phyloP scores from a whole-genome alignment of 106 monocot species.

The Cymbidium sinense region DNA sequence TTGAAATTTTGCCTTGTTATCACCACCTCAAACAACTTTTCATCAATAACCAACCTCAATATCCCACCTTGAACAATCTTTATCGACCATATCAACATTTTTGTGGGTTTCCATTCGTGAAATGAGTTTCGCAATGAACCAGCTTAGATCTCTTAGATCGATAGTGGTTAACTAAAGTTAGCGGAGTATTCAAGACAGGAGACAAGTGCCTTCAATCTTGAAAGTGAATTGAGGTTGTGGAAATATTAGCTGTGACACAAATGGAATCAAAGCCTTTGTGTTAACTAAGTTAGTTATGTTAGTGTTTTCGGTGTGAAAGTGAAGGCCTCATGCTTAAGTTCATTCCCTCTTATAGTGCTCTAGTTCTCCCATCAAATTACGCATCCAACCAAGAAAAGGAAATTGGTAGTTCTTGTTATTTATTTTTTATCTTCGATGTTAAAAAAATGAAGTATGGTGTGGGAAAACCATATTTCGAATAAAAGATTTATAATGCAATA shows the following conservation, averaged over 20 bases:
- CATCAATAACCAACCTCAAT: no score
- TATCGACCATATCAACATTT: no score
- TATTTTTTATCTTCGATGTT: no score
- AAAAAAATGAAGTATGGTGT: neutral
- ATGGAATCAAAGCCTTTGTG: slow-evolving; percentile 10
- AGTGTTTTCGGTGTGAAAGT: slow-evolving; percentile 40
- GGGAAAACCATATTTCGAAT: no score
- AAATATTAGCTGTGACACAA: slow-evolving; percentile 21
- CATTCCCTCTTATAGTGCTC: slow-evolving; percentile 21
- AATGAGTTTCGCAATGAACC: no score
- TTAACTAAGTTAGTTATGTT: slow-evolving; percentile 37
- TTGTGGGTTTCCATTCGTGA: no score
- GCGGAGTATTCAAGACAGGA: slow-evolving; percentile 57
- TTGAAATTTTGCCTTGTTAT: no score
- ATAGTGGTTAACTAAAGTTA: no score
- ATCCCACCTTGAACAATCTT: no score
- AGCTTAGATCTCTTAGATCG: no score
- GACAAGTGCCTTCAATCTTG: slow-evolving; percentile 12
- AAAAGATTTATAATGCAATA: no score
- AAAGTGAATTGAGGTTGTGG: slow-evolving; percentile 75
- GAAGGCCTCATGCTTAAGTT: neutral
- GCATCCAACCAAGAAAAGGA: slow-evolving; percentile 38
- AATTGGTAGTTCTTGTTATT: slow-evolving; percentile 49
- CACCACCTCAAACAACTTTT: no score
- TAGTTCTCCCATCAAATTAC: slow-evolving; percentile 76